Conservation (phyloP, 441 rosid species). For the Croton laevigatus region DNA sequence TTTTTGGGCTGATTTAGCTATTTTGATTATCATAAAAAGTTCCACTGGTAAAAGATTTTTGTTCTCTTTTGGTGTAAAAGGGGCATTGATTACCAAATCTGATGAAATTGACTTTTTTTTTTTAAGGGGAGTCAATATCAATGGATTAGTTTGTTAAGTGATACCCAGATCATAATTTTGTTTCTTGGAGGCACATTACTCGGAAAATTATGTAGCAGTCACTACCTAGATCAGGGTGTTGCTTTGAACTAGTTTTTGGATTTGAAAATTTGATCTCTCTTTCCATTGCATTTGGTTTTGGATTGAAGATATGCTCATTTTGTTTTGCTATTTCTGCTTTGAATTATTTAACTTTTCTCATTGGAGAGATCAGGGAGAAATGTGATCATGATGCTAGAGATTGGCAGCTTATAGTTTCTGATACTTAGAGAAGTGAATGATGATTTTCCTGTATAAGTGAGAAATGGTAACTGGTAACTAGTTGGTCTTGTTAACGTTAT, state of each 20-base stretch:
- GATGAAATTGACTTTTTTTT: neutral
- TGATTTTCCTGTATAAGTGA: neutral
- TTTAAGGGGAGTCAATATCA: neutral
- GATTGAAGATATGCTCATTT: neutral
- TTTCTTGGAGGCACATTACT: neutral
- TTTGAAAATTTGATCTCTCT: constrained; percentile 3
- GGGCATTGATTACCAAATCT: neutral
- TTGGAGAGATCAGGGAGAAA: neutral
- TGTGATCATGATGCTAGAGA: neutral
- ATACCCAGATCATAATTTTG: neutral
- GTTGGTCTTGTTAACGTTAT: neutral
- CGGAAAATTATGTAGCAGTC: neutral
- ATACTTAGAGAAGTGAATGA: neutral
- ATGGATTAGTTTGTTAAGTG: neutral
- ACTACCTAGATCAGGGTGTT: neutral
- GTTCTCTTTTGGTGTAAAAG: neutral
- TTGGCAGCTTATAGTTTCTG: neutral
- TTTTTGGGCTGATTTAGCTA: neutral
- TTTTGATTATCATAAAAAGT: neutral
- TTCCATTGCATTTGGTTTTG: neutral
- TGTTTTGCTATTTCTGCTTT: neutral
- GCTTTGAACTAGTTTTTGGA: neutral
- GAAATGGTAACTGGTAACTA: neutral
- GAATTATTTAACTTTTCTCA: neutral
- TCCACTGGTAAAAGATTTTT: neutral